phyloP scores from a whole-genome alignment of 2,329 filamentous ascomycete species.

The Periconia sp. region DNA sequence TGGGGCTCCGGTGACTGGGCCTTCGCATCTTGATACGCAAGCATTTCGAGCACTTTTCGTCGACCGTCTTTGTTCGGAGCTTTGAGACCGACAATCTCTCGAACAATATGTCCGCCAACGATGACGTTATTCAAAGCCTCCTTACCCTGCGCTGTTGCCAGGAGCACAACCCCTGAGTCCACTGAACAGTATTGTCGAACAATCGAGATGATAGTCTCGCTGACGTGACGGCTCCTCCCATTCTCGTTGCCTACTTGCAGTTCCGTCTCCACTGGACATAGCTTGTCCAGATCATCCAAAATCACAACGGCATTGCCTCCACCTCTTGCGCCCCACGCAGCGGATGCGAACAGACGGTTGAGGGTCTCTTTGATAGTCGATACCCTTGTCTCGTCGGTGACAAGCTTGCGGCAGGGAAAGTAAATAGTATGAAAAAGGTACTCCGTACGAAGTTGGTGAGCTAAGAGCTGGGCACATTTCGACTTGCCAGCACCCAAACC shows the following conservation, averaged over 20 bases:
- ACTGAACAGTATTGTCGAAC: constrained; percentile 81
- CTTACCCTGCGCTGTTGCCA: constrained; percentile 91
- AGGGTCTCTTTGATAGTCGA: constrained; percentile 90
- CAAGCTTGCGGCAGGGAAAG: constrained; percentile 81
- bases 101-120: constrained; percentile 86
- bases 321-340: constrained; percentile 86
- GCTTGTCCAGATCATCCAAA: constrained; percentile 87
- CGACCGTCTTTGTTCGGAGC: constrained; percentile 91
- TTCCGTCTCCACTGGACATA: constrained; percentile 93
- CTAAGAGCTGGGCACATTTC: constrained; percentile 73
- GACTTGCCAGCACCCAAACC: constrained; percentile 91
- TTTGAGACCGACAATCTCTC: constrained; percentile 86
- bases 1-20: constrained; percentile 18
- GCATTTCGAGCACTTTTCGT: constrained; percentile 77
- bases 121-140: constrained; percentile 89
- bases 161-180: constrained; percentile 78
- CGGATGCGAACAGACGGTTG: constrained; percentile 79
- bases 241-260: constrained; percentile 93
- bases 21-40: constrained; percentile 57
- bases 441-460: constrained; percentile 70
- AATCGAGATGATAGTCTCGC: constrained; percentile 81
- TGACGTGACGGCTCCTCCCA: constrained; percentile 86
- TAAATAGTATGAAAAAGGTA: constrained; percentile 81
- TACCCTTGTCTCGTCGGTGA: constrained; percentile 88
- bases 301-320: constrained; percentile 84